phyloP scores from a whole-genome alignment of 163 green algal genomes.

The Volvox carteri region DNA sequence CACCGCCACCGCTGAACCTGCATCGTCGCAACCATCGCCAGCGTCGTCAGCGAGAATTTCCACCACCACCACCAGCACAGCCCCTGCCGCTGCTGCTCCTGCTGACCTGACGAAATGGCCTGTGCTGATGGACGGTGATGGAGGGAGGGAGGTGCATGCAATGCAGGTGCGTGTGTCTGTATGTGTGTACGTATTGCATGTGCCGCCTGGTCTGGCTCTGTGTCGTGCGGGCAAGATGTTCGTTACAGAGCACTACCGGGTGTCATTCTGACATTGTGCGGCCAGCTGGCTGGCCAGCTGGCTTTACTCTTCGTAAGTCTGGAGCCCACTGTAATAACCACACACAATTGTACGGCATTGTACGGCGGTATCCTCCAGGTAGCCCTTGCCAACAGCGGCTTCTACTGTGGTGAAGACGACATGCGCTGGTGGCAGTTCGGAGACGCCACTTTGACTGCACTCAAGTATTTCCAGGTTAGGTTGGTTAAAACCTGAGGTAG shows the following conservation, averaged over 20 bases:
- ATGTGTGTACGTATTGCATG: neutral
- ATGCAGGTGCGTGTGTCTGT: slow-evolving; percentile 74
- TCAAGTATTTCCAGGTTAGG: slow-evolving; percentile 82
- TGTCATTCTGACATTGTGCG: too few relatives aligned
- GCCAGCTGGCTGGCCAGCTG: too few relatives aligned
- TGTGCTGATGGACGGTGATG: slow-evolving; percentile 84
- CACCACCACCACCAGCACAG: neutral
- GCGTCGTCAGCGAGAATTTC: neutral
- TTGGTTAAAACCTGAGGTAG: too few relatives aligned
- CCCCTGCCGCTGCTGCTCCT: neutral
- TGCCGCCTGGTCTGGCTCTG: too few relatives aligned
- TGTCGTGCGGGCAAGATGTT: neutral
- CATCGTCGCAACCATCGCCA: neutral
- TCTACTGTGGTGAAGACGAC: slow-evolving; percentile 83
- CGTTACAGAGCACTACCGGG: too few relatives aligned
- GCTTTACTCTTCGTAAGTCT: too few relatives aligned
- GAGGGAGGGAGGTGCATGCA: slow-evolving; percentile 83
- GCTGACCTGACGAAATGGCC: slow-evolving; percentile 70
- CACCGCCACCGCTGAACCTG: too few relatives aligned
- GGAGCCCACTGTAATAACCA: too few relatives aligned
- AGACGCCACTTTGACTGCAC: slow-evolving; percentile 71
- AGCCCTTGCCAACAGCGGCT: slow-evolving; percentile 62
- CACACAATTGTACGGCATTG: too few relatives aligned
- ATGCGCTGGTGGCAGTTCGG: slow-evolving; percentile 92
- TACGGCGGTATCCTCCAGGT: too few relatives aligned